Base-by-base conservation (phyloP, 306 rosid species). In the Abrus precatorius region DNA sequence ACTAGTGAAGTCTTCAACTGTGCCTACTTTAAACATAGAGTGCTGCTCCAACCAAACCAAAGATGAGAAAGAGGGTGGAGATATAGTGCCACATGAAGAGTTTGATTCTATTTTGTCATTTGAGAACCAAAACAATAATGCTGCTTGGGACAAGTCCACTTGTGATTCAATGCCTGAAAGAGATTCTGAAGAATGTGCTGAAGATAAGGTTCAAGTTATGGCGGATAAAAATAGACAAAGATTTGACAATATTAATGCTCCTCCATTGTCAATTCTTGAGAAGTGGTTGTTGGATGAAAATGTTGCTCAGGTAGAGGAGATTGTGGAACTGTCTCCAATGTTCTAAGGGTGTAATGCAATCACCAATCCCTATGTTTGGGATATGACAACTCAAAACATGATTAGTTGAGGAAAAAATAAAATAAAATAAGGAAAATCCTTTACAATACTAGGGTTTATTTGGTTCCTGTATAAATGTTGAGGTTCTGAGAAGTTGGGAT, bases 271-370 rank as follows among this genome's bases (percentile, higher is more conserved):
- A 54, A 91, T 84, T 81, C 92, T 95, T 61, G 99, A 95, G 93
- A 93, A 95, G 74, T 95, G 99, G 99, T 85, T 93, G 1, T 83
- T 93, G 88, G 99, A 90, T 84, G 98, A 95, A 82, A 89, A 81
- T 80, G 85, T 83, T 80, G 93, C 88, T 80, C 97, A 91, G 6
- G 97, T 75, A 5, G 93, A 89, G 49, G 99, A 92, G 84, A 90
- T 96, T 91, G 89, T 96, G 98, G 94, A 85, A 41, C 78, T 93
- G 61, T 93, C 99, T 40, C 91, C 97, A 9, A 92, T 93, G 88
- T 93, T 91, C 93, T 91, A 68, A 74, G 40, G 40, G 40, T 36
- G 40, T 27, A 72, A 72, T 43, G 47, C 60, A 54, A 10, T 33
- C 56, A 57, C 54, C 64, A 69, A 30, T 62, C 75, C 81, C 55